These are phyloP conservation scores for Juncus effusus DNA, from an alignment of 176 grass and related monocot species.

Conservation along the genomic window DNA sequence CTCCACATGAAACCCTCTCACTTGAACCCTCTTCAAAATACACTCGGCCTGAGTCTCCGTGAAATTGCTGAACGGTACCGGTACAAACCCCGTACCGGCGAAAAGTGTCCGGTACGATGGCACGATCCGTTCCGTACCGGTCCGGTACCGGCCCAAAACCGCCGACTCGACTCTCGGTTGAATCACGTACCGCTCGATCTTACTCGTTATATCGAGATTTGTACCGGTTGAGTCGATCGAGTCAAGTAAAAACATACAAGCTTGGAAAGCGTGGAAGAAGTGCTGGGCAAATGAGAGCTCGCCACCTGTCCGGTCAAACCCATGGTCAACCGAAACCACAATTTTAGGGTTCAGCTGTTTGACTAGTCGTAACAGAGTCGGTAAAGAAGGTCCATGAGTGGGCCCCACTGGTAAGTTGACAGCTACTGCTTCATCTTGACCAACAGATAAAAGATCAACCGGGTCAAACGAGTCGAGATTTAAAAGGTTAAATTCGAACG, in stretches of 20 bases:
- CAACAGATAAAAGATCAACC: slow-evolving; percentile 33
- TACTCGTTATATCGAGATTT: slow-evolving; percentile 49
- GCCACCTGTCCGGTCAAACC: slow-evolving; percentile 42
- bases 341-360: slow-evolving; percentile 76
- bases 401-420: slow-evolving; percentile 67
- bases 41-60: slow-evolving; percentile 75
- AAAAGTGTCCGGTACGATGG: slow-evolving; percentile 57
- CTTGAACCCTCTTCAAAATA: slow-evolving; percentile 72
- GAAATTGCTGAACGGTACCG: slow-evolving; percentile 51
- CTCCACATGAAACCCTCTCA: slow-evolving; percentile 83
- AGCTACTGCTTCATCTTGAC: slow-evolving; percentile 48
- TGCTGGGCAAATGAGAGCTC: slow-evolving; percentile 70
- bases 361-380: slow-evolving; percentile 51
- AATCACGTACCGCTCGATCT: slow-evolving; percentile 72
- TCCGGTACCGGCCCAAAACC: slow-evolving; percentile 46
- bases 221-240: slow-evolving; percentile 70
- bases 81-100: slow-evolving; percentile 48
- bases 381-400: slow-evolving; percentile 40
- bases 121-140: slow-evolving; percentile 38
- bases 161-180: slow-evolving; percentile 65
- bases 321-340: slow-evolving; percentile 67
- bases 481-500: slow-evolving; percentile 59
- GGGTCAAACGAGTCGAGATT: slow-evolving; percentile 52
- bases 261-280: slow-evolving; percentile 72
- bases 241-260: slow-evolving; percentile 71